These are phyloP conservation scores for Penicillium ucsense DNA, from an alignment of 495 filamentous ascomycete species.

Conservation along the genomic window DNA sequence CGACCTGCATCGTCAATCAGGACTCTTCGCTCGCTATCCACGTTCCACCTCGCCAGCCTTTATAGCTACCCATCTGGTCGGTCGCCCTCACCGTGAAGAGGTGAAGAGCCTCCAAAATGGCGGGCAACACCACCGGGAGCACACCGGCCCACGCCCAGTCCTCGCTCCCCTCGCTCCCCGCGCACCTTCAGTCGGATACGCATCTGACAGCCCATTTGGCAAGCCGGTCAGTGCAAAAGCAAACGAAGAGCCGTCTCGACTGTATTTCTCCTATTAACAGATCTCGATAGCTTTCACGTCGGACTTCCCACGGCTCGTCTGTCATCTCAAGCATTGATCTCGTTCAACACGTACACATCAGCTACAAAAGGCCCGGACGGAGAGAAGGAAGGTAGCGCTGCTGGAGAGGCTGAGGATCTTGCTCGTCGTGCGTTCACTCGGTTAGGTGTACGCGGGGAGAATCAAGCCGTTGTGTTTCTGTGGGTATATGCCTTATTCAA, in stretches of 20 bases:
- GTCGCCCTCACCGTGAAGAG: slow-evolving; percentile 12
- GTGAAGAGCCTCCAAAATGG: slow-evolving; percentile 22
- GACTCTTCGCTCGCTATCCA: neutral
- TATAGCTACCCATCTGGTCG: slow-evolving; percentile 9
- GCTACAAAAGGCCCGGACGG: slow-evolving; percentile 85
- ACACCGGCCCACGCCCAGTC: slow-evolving; percentile 69
- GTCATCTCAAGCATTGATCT: slow-evolving; percentile 82
- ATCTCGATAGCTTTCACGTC: slow-evolving; percentile 59
- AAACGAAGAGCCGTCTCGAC: neutral
- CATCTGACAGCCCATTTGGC: slow-evolving; percentile 92
- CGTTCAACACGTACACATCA: slow-evolving; percentile 85
- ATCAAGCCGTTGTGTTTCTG: slow-evolving; percentile 88
- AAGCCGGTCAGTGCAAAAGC: slow-evolving; percentile 49
- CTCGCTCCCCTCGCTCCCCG: slow-evolving; percentile 77
- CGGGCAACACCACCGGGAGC: slow-evolving; percentile 22
- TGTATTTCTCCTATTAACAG: slow-evolving; percentile 7
- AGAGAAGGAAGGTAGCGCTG: slow-evolving; percentile 71
- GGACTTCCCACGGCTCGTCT: slow-evolving; percentile 76
- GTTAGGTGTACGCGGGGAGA: slow-evolving; percentile 81
- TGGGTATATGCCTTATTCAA: slow-evolving; percentile 37
- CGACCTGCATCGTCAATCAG: neutral
- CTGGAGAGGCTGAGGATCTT: slow-evolving; percentile 81
- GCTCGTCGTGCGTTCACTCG: slow-evolving; percentile 75
- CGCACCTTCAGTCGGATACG: slow-evolving; percentile 92
- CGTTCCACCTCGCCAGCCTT: slow-evolving; percentile 1